A percentile compares a stretch with the other conserved stretches of the same genome.
These are phyloP conservation scores for Lepiota brunneoincarnata DNA, from an alignment of 768 basidiomycete species.

Conservation along the genomic window DNA sequence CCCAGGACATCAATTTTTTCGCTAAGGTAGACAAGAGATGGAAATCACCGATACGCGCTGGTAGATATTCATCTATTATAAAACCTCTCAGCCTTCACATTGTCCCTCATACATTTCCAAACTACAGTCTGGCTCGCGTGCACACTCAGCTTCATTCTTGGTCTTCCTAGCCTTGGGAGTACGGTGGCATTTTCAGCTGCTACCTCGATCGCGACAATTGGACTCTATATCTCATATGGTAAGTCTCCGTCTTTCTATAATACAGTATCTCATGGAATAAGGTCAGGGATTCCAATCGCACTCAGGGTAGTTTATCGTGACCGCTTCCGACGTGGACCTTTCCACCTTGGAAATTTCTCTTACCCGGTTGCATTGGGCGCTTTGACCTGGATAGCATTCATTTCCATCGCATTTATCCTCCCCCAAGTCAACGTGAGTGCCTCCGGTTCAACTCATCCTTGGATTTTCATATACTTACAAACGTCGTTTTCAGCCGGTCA, in stretches of 20 bases:
- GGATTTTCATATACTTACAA: not conserved
- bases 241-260: slow-evolving; percentile 6
- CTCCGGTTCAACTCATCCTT: not conserved
- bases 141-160: slow-evolving; percentile 71
- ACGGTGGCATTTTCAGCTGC: slow-evolving; percentile 65
- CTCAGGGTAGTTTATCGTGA: slow-evolving; percentile 61
- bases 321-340: slow-evolving; percentile 64
- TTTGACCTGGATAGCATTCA: slow-evolving; percentile 69
- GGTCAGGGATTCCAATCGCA: slow-evolving; percentile 58
- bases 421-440: slow-evolving; percentile 57
- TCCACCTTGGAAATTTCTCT: slow-evolving; percentile 66
- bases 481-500: slow-evolving; percentile 47
- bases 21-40: slow-evolving; percentile 56
- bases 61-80: slow-evolving; percentile 29
- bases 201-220: slow-evolving; percentile 69
- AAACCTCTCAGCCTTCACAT: slow-evolving; percentile 1
- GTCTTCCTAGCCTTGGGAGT: slow-evolving; percentile 70
- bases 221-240: slow-evolving; percentile 76
- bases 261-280: not conserved
- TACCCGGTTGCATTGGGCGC: slow-evolving; percentile 55
- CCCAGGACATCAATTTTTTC: slow-evolving; percentile 66
- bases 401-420: slow-evolving; percentile 71
- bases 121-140: slow-evolving; percentile 73
- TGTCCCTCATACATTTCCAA: not conserved
- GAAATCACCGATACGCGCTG: slow-evolving; percentile 68